phyloP scores from a whole-genome alignment of 2,329 filamentous ascomycete genomes.

The Fusarium transvaalense region DNA sequence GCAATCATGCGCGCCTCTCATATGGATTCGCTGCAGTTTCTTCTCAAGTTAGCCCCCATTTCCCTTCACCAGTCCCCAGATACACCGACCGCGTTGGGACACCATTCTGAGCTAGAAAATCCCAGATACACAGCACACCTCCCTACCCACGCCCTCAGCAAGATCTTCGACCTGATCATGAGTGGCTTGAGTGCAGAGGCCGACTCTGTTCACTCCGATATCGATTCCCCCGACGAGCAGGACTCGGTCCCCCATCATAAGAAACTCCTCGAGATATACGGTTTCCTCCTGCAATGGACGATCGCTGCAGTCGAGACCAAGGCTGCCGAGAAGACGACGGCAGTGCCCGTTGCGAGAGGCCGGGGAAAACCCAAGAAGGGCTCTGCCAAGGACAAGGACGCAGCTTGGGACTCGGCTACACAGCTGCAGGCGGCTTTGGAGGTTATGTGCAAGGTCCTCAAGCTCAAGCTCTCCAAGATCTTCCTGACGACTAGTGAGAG shows the following conservation, averaged over 20 bases:
- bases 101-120: constrained; percentile 59
- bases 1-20: constrained; percentile 81
- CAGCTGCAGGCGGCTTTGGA: constrained; percentile 92
- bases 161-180: constrained; percentile 90
- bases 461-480: constrained; percentile 89
- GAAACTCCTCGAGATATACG: constrained; percentile 91
- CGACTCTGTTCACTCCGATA: constrained; percentile 85
- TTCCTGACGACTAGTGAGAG: constrained; percentile 97
- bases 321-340: constrained; percentile 86
- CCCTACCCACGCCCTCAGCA: constrained; percentile 86
- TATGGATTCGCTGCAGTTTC: constrained; percentile 94
- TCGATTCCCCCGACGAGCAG: constrained; percentile 89
- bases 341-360: constrained; percentile 75
- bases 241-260: constrained; percentile 89
- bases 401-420: constrained; percentile 86
- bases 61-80: constrained; percentile 51
- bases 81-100: constrained; percentile 42
- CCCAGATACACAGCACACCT: constrained; percentile 85
- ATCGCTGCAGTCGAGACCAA: constrained; percentile 95
- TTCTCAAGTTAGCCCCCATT: constrained; percentile 89
- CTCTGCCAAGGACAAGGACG: constrained; percentile 85
- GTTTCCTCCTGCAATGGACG: constrained; percentile 94
- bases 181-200: constrained; percentile 88
- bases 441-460: constrained; percentile 95
- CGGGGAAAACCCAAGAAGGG: constrained; percentile 83